A percentile compares a stretch with the other conserved stretches of the same genome.
These are phyloP conservation scores for Aspergillus fructus DNA, from an alignment of 2,329 filamentous ascomycete genomes.

Conservation along the genomic window DNA sequence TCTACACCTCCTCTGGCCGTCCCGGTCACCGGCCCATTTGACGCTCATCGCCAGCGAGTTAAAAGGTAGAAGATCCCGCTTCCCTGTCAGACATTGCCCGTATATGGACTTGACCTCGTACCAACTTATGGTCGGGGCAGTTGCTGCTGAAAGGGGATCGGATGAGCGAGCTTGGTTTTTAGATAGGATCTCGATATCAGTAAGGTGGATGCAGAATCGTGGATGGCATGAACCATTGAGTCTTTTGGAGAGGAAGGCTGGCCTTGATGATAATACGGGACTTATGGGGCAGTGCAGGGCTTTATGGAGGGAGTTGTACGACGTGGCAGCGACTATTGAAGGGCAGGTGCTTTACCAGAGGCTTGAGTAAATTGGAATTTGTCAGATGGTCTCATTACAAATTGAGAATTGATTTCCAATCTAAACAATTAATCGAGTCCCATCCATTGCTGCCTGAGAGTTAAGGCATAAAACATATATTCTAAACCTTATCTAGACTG, in stretches of 20 bases:
- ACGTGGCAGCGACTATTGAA: too few relatives aligned
- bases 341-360: too few relatives aligned
- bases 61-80: background rate
- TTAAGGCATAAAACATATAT: too few relatives aligned
- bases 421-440: too few relatives aligned
- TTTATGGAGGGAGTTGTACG: background rate
- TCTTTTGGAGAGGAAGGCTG: background rate
- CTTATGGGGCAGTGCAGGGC: background rate
- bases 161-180: slow-evolving; percentile 4
- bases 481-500: too few relatives aligned
- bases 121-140: slow-evolving; percentile 4
- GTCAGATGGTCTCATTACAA: too few relatives aligned
- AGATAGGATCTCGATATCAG: background rate
- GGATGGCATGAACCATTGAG: slow-evolving; percentile 4
- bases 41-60: slow-evolving; percentile 3
- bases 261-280: background rate
- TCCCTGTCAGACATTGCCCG: slow-evolving; percentile 1
- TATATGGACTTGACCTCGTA: slow-evolving; percentile 8
- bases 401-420: too few relatives aligned
- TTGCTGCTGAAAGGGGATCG: slow-evolving; percentile 1
- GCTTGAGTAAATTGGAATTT: too few relatives aligned
- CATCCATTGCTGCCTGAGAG: too few relatives aligned
- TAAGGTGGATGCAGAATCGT: slow-evolving; percentile 1
- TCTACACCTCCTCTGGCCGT: slow-evolving; percentile 6
- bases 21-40: background rate